A percentile compares a stretch with the other conserved stretches of the same genome.
Conservation (phyloP, 805 yeast genomes). For the Metschnikowia cubensis region DNA sequence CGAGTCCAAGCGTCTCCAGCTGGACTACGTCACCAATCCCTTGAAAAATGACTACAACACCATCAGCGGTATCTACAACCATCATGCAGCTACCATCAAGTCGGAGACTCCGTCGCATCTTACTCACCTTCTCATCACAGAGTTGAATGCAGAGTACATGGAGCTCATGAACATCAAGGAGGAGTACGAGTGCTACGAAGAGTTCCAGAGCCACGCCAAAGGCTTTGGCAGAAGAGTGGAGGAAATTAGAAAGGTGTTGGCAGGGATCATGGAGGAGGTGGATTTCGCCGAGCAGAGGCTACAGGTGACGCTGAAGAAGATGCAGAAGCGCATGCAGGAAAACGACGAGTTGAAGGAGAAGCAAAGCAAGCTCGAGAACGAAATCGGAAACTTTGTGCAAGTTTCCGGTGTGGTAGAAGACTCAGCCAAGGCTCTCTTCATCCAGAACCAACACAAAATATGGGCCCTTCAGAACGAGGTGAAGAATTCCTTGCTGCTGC, state of each 20-base stretch:
- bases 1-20: conserved; percentile 56
- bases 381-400: conserved; percentile 23
- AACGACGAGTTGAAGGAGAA: conserved; percentile 21
- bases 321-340: conserved; percentile 30
- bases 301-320: conserved; percentile 29
- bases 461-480: conserved; percentile 46
- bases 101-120: conserved; percentile 26
- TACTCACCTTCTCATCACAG: conserved; percentile 62
- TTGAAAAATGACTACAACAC: conserved; percentile 46
- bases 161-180: conserved; percentile 40
- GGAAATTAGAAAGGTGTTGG: conserved; percentile 41
- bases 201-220: conserved; percentile 34
- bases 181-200: conserved; percentile 35
- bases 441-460: conserved; percentile 39
- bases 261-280: conserved; percentile 45
- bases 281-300: conserved; percentile 37
- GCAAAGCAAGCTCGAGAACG: conserved; percentile 26
- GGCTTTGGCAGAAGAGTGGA: conserved; percentile 40
- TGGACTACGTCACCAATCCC: conserved; percentile 69
- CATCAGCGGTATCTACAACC: conserved; percentile 48
- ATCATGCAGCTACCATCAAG: conserved; percentile 25
- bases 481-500: conserved; percentile 37
- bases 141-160: conserved; percentile 46
- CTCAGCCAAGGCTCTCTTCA: conserved; percentile 21
- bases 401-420: conserved; percentile 22